phyloP scores from a whole-genome alignment of 1,139 yeast species.

The Lodderomyces parapsilosis region DNA sequence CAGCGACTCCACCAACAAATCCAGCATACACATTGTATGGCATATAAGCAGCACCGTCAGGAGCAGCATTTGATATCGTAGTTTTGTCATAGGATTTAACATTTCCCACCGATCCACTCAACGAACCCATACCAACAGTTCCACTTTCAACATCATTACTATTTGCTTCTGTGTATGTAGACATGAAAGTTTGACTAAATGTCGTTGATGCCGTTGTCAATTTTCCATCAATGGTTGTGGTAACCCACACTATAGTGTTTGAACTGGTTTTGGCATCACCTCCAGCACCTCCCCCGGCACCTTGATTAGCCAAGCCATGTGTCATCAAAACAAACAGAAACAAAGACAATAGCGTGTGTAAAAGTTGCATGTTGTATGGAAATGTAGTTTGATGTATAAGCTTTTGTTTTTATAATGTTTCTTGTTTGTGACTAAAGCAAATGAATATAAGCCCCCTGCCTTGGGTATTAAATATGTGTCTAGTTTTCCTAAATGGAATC shows the following conservation, averaged over 20 bases:
- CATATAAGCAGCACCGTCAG: background rate
- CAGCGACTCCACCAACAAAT: conserved; percentile 8
- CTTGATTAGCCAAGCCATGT: conserved; percentile 25
- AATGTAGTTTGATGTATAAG: too few species aligned
- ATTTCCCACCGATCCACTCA: conserved; percentile 34
- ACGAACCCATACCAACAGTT: conserved; percentile 36
- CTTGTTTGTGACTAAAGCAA: too few species aligned
- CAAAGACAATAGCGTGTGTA: conserved; percentile 4
- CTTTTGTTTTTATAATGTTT: too few species aligned
- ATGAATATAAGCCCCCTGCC: too few species aligned
- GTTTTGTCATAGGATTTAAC: conserved; percentile 31
- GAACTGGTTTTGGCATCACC: conserved; percentile 16
- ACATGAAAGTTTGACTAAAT: conserved; percentile 34
- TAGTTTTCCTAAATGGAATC: too few species aligned
- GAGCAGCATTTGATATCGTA: conserved; percentile 17
- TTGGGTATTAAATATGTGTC: too few species aligned
- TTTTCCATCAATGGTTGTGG: conserved; percentile 34
- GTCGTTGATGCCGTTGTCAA: conserved; percentile 26
- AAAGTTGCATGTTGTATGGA: conserved; percentile 3
- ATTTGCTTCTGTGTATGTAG: conserved; percentile 22
- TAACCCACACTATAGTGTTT: conserved; percentile 32
- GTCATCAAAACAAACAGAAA: conserved; percentile 12
- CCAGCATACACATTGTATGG: conserved; percentile 9
- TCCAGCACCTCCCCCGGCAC: conserved; percentile 19
- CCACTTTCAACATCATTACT: conserved; percentile 24